Base-by-base conservation (phyloP, 495 filamentous ascomycete genomes). In the Lasiosphaeris hirsuta region DNA sequence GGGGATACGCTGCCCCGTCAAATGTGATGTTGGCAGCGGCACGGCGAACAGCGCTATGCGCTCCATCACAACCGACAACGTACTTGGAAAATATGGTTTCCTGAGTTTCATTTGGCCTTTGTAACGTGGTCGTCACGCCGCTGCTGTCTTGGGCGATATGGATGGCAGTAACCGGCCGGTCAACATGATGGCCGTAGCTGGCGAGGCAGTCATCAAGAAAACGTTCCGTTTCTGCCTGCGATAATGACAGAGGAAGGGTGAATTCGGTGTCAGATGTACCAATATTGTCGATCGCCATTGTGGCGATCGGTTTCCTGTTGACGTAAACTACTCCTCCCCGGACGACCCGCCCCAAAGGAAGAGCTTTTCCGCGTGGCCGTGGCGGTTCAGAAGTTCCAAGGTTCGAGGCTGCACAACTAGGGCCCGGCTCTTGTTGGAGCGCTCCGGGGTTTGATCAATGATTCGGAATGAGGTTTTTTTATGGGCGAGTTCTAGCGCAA, bases 41-140 rank as follows among this genome's bases (percentile, higher is more conserved):
- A 19, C 70, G 70, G 0, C 77, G 70, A 6, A 79, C 75, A 13
- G 64, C 54, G 30, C 69, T 75, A 52, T 68, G 75, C 10, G 75
- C 75, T 19, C 77, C 78, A 50, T 81, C 78, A 46, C 74, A 78
- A 7, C 75, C 78, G 43, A 78, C 70, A 2, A 75, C 64, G 52
- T 76, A 78, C 34, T 68, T 68, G n/a, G 69, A 68, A 13, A 68
- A 67, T 10, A 76, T 36, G 1, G 55, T 63, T 41, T 66, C 61
- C 13, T 60, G 52, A 11, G 18, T 51, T 4, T 66, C 67, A 6
- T 64, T 59, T 7, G 48, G 54, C 0, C 57, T 41, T n/a, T 55
- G 56, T 10, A 78, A 14, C 6, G 19, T 62, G 0, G 64, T 65
- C 5, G 63, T 70, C 17, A 74, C 76, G 3, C 74, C 71, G 1